Conservation (phyloP, 2,329 filamentous ascomycete species). For the Ophiostoma australiae region DNA sequence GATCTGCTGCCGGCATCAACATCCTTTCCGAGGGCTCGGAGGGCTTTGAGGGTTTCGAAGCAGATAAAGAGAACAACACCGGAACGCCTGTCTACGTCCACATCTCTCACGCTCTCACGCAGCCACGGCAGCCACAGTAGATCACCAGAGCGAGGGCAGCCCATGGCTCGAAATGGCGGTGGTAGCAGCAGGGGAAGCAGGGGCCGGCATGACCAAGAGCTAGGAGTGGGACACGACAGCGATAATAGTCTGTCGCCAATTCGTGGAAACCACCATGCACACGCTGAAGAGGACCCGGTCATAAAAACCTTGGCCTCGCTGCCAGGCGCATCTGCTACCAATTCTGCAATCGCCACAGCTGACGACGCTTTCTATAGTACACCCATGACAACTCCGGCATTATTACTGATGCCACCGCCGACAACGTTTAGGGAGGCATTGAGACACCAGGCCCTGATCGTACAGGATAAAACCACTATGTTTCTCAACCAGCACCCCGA, state of each 20-base stretch:
- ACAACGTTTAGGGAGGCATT: constrained; percentile 35
- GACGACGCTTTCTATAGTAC: neutral
- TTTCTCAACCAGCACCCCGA: constrained; percentile 34
- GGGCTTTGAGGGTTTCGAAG: constrained; percentile 29
- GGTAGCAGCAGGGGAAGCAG: constrained; percentile 1
- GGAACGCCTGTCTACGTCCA: constrained; percentile 30
- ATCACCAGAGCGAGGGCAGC: constrained; percentile 33
- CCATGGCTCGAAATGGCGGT: constrained; percentile 4
- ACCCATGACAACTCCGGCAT: constrained; percentile 30
- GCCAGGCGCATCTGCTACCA: neutral
- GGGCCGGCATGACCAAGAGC: neutral
- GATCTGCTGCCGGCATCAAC: constrained; percentile 26
- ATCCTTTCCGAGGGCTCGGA: constrained; percentile 26
- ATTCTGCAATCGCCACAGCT: neutral
- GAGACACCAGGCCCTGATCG: constrained; percentile 36
- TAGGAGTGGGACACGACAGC: constrained; percentile 1
- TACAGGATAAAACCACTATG: constrained; percentile 36
- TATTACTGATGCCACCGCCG: constrained; percentile 48
- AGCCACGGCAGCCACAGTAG: constrained; percentile 38
- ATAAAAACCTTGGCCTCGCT: neutral
- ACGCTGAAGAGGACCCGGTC: neutral
- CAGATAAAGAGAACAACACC: constrained; percentile 32
- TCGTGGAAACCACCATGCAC: neutral
- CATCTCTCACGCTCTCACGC: constrained; percentile 40
- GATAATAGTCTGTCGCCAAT: constrained; percentile 18